Percentiles rank a stretch among this genome's conserved stretches.
These are phyloP conservation scores for Penicillium sp. DNA, from an alignment of 2,329 filamentous ascomycete species.

Conservation along the genomic window DNA sequence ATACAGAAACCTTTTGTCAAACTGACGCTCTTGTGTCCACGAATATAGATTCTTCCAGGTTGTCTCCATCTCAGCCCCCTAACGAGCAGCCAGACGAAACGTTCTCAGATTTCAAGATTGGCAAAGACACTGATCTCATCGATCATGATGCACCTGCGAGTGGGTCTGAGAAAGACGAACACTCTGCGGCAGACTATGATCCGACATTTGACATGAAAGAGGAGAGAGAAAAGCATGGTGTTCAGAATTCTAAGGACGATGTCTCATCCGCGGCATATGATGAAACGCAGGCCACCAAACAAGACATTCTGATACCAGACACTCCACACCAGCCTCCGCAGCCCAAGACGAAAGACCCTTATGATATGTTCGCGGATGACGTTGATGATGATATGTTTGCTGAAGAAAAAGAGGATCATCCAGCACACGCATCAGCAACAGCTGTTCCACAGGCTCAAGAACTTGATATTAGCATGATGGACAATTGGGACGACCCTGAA, in stretches of 20 bases:
- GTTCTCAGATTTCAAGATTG: constrained; percentile 60
- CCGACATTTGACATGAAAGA: constrained; percentile 85
- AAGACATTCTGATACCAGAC: constrained; percentile 51
- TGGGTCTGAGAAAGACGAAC: constrained; percentile 63
- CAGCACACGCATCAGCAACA: constrained; percentile 49
- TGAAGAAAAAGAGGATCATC: constrained; percentile 58
- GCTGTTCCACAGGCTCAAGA: constrained; percentile 55
- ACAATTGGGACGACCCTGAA: constrained; percentile 90
- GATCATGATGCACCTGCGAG: constrained; percentile 48
- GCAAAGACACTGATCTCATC: constrained; percentile 66
- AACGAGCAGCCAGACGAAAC: constrained; percentile 52
- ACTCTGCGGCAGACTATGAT: constrained; percentile 91
- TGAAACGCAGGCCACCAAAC: constrained; percentile 55
- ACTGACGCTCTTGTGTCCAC: constrained; percentile 5
- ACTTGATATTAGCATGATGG: constrained; percentile 71
- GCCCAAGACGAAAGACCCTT: constrained; percentile 51
- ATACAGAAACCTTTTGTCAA: background rate
- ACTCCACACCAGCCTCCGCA: constrained; percentile 34
- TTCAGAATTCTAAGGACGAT: constrained; percentile 59
- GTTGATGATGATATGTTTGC: constrained; percentile 84
- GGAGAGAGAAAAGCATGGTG: constrained; percentile 67
- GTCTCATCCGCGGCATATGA: constrained; percentile 56
- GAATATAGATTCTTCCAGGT: constrained; percentile 30
- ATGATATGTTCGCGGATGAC: constrained; percentile 62
- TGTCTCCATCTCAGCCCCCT: constrained; percentile 48